phyloP scores from a whole-genome alignment of 1,139 yeast species.

The Debaryomyces sp. region DNA sequence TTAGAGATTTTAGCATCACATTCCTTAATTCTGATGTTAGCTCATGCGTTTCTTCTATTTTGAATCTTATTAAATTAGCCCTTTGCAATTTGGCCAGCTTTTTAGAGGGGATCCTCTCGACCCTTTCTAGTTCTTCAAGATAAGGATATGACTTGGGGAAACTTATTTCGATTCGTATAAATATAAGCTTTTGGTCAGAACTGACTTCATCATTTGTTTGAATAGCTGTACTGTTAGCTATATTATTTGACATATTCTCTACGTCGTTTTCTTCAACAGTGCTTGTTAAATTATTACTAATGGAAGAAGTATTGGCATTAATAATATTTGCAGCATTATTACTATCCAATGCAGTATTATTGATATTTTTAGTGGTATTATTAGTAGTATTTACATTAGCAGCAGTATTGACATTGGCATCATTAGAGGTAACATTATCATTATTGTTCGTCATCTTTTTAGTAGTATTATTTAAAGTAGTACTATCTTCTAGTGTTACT shows the following conservation, averaged over 20 bases:
- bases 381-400: neutral
- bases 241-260: conserved; percentile 6
- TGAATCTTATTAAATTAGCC: conserved; percentile 43
- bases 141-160: conserved; percentile 78
- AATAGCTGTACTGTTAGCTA: conserved; percentile 10
- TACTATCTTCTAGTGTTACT: neutral
- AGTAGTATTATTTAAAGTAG: neutral
- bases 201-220: conserved; percentile 12
- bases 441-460: neutral
- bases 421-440: neutral
- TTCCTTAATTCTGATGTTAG: conserved; percentile 48
- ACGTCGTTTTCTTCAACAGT: conserved; percentile 3
- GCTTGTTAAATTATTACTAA: neutral
- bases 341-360: neutral
- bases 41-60: conserved; percentile 79
- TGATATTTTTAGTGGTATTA: conserved; percentile 1
- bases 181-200: conserved; percentile 59
- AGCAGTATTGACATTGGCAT: neutral
- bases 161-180: conserved; percentile 65
- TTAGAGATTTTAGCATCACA: conserved; percentile 54
- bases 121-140: conserved; percentile 46
- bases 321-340: conserved; percentile 5
- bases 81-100: conserved; percentile 25
- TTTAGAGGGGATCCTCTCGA: conserved; percentile 19
- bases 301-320: conserved; percentile 2